Percentiles rank a stretch among this genome's conserved stretches.
These are phyloP conservation scores for Daedaleopsis sinensis DNA, from an alignment of 768 basidiomycete genomes.

Conservation along the genomic window DNA sequence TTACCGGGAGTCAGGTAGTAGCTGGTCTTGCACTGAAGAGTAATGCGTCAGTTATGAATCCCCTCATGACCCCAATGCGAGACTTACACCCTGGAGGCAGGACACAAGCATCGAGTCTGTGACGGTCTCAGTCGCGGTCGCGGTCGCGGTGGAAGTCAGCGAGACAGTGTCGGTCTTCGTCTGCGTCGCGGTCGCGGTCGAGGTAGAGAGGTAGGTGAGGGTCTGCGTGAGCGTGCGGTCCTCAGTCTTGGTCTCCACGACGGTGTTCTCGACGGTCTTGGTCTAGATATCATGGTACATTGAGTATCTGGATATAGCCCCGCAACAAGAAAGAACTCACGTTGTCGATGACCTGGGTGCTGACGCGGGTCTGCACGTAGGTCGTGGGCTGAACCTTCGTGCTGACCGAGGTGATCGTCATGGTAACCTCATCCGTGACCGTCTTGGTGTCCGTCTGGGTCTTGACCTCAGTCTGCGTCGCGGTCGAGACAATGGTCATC, in stretches of 20 bases:
- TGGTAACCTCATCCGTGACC: constrained; percentile 50
- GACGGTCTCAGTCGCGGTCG: constrained; percentile 49
- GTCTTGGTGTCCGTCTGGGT: constrained; percentile 52
- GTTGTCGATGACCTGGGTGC: constrained; percentile 60
- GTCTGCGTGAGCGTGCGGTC: constrained; percentile 53
- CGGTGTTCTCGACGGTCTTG: constrained; percentile 57
- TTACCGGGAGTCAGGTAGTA: constrained; percentile 57
- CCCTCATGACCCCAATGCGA: background rate
- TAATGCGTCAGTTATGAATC: background rate
- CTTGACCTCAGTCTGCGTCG: constrained; percentile 16
- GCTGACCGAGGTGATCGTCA: constrained; percentile 55
- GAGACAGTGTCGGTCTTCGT: constrained; percentile 42
- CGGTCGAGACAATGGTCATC: constrained; percentile 42
- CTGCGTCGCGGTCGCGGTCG: constrained; percentile 43
- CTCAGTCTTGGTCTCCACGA: constrained; percentile 55
- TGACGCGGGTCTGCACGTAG: constrained; percentile 52
- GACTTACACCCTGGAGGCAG: constrained; percentile 16
- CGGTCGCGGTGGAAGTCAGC: constrained; percentile 40
- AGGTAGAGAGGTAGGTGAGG: constrained; percentile 50
- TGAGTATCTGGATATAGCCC: background rate
- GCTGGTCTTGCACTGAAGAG: constrained; percentile 57
- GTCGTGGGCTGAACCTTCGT: constrained; percentile 62
- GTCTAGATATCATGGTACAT: constrained; percentile 40
- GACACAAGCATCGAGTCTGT: constrained; percentile 38
- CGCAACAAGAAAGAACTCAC: constrained; percentile 35